Evolutionary conservation across 179 eudicot species (phyloP), one percentile per base, ranked within the genome.

Genomic region (Drosera spatulata): DNA sequence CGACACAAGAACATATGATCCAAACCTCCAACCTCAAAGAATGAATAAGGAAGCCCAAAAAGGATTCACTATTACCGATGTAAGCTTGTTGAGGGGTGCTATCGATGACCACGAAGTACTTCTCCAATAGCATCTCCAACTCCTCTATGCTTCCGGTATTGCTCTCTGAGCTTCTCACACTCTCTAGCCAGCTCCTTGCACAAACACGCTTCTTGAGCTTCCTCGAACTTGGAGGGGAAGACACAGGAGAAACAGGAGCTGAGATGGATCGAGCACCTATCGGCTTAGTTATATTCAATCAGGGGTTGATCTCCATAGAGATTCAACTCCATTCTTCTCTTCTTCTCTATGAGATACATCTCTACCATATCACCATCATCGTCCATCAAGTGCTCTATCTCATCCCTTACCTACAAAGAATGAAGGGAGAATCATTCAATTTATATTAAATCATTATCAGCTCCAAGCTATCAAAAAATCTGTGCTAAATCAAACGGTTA

Each of bases 291-390:
- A 49, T 66, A 71, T 37, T 90, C 93, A 55, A 76, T 59, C 59
- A 80, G n/a, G 41, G 98, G 82, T 75, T 86, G 96, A 59, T 93
- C 97, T 41, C 91, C 95, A 66, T 80, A 83, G 58, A 72, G 63
- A 38, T 87, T 69, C 61, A 80, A 75, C 59, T 93, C 99, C 86
- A 84, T 79, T 47, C 88, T 80, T 0, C 70, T 74, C 75, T 89
- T 93, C 82, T 93, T 93, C 71, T 93, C 99, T 42, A 96, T 85
- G 12, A 91, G 89, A 71, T 91, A 88, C 98, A 91, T 88, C 68
- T 91, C 98, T 58, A 96, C 99, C 99, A 93, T 93, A 73, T 93
- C 99, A 39, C 95, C 99, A 80, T 93, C 99, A 78, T 93, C 99
- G 71, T 93, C 99, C 96, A 93, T 89, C 42, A 93, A 79, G 68